Evolutionary conservation across 495 filamentous ascomycete species (phyloP), one percentile per base, ranked within the genome.

Genomic region (Parachaetomium inaequale): DNA sequence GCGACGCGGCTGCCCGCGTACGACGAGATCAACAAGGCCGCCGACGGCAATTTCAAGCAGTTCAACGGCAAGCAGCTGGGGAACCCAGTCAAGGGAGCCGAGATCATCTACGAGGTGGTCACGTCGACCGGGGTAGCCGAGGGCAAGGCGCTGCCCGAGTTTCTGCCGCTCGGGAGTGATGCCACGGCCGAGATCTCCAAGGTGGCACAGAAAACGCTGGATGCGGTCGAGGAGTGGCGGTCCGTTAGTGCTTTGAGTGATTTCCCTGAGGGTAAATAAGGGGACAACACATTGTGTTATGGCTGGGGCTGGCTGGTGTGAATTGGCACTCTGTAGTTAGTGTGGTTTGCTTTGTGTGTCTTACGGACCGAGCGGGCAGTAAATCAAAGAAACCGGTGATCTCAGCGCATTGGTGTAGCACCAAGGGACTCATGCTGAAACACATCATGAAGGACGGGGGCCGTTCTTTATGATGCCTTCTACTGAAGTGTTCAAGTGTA

Each of bases 91-190:
- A 76, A 72, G 63, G 75, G 68, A 15, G 68, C 66, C 12, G 51
- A 62, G 58, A 58, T 74, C n/a, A 73, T 78, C 14, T 72, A 73
- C 32, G 75, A 76, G 34, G 66, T 72, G 28, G 68, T 75, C 1
- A 73, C 68, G 0, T 71, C 70, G 0, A 64, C 63, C 1, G 74
- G 75, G 0, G 58, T 65, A 14, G 74, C 73, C 5, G 73, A 49
- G n/a, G 63, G 66, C 25, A 62, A 45, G 26, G 28, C 56, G 31
- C 28, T 69, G 12, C 69, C 69, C 0, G 55, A 19, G 12, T 63
- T 64, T 25, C 21, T 69, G 15, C 60, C 65, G 7, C 52, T 72
- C 10, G 69, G 70, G 4, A 64, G 68, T 36, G 68, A 71, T 55
- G 67, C 67, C 4, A 40, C 19, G 3, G 28, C 14, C 2, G 61